phyloP scores from a whole-genome alignment of 2,329 filamentous ascomycete species.

The Venturia nashicola region DNA sequence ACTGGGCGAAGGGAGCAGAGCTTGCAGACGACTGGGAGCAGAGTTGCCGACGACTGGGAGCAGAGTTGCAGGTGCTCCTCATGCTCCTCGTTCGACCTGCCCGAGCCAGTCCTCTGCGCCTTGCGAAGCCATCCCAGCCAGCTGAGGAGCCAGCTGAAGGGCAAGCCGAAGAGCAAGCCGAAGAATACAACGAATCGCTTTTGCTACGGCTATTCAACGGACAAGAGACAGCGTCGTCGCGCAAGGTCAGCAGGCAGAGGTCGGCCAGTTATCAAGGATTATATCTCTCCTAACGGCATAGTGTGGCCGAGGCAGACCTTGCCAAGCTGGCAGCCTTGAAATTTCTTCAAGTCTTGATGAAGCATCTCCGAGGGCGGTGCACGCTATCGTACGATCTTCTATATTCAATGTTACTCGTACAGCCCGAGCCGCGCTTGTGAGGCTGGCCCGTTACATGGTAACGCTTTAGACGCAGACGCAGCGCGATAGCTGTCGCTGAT shows the following conservation, averaged over 20 bases:
- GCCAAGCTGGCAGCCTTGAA: not conserved
- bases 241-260: not conserved
- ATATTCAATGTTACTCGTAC: no score
- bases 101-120: not conserved
- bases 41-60: no score
- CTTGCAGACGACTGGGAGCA: no score
- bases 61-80: no score
- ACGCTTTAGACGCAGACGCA: not conserved
- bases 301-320: not conserved
- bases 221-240: not conserved
- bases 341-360: not conserved
- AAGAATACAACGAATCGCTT: not conserved
- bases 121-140: not conserved
- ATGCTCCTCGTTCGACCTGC: not conserved
- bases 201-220: not conserved
- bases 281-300: not conserved
- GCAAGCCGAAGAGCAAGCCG: not conserved
- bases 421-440: not conserved
- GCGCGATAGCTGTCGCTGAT: not conserved
- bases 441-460: not conserved
- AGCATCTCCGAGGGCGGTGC: not conserved
- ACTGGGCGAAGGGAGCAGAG: not conserved
- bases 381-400: no score
- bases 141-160: no score
- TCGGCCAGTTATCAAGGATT: not conserved